A percentile compares a stretch with the other conserved stretches of the same genome.
Evolutionary conservation across 2,329 filamentous ascomycete genomes (phyloP).

Genomic region (Neofusicoccum sp.): DNA sequence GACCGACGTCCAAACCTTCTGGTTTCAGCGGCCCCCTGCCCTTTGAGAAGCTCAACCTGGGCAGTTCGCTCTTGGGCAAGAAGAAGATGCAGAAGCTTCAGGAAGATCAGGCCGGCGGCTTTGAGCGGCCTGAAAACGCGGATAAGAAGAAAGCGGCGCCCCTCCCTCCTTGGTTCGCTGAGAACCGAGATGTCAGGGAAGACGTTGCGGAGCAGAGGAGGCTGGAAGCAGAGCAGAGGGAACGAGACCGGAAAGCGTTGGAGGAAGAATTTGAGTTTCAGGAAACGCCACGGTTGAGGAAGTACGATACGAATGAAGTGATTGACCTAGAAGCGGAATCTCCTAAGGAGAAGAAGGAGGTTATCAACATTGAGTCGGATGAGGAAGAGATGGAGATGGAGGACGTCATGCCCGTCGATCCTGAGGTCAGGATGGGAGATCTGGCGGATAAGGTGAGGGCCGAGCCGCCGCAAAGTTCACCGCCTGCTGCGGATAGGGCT

Average conservation of each 20-base stretch:
- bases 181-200: conserved; percentile 50
- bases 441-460: conserved; percentile 47
- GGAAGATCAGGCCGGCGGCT: conserved; percentile 64
- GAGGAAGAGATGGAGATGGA: conserved; percentile 46
- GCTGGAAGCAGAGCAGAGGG: conserved; percentile 50
- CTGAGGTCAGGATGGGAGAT: conserved; percentile 44
- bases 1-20: conserved; percentile 60
- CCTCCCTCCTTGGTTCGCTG: conserved; percentile 74
- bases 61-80: conserved; percentile 59
- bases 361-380: conserved; percentile 66
- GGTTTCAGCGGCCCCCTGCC: conserved; percentile 79
- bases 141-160: conserved; percentile 54
- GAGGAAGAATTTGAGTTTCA: conserved; percentile 65
- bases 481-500: background rate
- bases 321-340: conserved; percentile 50
- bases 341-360: conserved; percentile 47
- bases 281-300: conserved; percentile 59
- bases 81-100: conserved; percentile 57
- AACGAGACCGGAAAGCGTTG: conserved; percentile 58
- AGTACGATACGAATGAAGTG: conserved; percentile 55
- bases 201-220: conserved; percentile 59
- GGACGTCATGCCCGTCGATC: conserved; percentile 36
- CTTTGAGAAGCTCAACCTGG: conserved; percentile 79
- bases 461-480: conserved; percentile 39
- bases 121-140: conserved; percentile 55